phyloP scores from a whole-genome alignment of 2,329 filamentous ascomycete species.

The Talaromyces piceae region DNA sequence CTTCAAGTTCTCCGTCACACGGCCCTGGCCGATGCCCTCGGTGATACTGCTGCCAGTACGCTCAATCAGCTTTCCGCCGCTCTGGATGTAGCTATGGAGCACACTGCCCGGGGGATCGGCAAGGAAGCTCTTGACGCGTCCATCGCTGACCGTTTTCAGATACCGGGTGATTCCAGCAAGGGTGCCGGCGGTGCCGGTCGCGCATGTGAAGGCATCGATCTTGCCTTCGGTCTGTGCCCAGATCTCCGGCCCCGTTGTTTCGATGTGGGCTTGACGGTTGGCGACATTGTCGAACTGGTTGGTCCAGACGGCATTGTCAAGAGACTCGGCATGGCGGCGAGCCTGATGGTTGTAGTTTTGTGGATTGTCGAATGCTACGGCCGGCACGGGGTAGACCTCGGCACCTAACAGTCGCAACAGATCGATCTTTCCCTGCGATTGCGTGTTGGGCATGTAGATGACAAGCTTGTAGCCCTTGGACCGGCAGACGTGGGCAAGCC shows the following conservation, averaged over 20 bases:
- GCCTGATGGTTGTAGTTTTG: slow-evolving; percentile 99
- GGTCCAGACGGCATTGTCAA: slow-evolving; percentile 93
- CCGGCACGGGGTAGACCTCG: slow-evolving; percentile 91
- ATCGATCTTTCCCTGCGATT: slow-evolving; percentile 97
- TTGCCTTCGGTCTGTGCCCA: slow-evolving; percentile 84
- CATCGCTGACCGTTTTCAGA: slow-evolving; percentile 73
- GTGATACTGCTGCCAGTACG: slow-evolving; percentile 83
- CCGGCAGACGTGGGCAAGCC: slow-evolving; percentile 91
- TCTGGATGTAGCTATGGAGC: slow-evolving; percentile 83
- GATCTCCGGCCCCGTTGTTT: slow-evolving; percentile 95
- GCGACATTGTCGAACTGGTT: slow-evolving; percentile 98
- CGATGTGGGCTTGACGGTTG: slow-evolving; percentile 87
- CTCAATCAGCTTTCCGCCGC: slow-evolving; percentile 75
- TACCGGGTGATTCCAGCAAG: slow-evolving; percentile 83
- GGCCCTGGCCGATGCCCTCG: slow-evolving; percentile 93
- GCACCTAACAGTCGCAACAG: slow-evolving; percentile 83
- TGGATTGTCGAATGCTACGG: slow-evolving; percentile 90
- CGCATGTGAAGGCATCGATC: slow-evolving; percentile 90
- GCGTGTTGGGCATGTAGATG: slow-evolving; percentile 99
- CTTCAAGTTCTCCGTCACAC: slow-evolving; percentile 88
- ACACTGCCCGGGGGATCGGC: slow-evolving; percentile 93
- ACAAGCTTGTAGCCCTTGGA: slow-evolving; percentile 88
- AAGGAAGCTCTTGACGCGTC: slow-evolving; percentile 76
- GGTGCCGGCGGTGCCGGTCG: slow-evolving; percentile 87
- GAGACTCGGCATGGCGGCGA: slow-evolving; percentile 71